Base-by-base conservation (phyloP, 164 flowering plant genomes). In the Magnolia changhungtana region DNA sequence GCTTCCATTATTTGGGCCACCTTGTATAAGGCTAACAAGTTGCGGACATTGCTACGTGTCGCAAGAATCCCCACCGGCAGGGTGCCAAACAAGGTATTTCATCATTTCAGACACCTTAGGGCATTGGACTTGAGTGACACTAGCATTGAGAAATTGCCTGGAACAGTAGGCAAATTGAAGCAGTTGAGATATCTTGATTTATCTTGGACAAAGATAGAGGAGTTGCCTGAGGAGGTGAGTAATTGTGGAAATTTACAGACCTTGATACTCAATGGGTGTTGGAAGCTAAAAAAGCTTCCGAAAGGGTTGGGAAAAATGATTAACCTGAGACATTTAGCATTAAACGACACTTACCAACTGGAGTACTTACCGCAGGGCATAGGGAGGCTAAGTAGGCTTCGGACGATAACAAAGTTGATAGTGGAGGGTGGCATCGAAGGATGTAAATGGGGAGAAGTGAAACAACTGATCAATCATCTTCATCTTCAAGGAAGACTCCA, bases 291-390 rank as follows among this genome's bases (percentile, higher is more conserved):
- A 7, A 14, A 11, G 18, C 50, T 78, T 7, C 80, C 80, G 8
- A 14, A 11, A 9, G 52, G 63, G 45, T 16, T 78, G 6, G 11
- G 13, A n/a, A 78, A 50, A 68, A 16, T 78, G 59, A 19, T 50
- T 6, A 69, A n/a, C 16, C 63, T 78, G 63, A 59, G 76, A 69
- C 74, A 78, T 69, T 70, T 78, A 29, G 72, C 68, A n/a, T 27
- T 67, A n/a, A 20, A 37, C 10, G 1, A n/a, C 9, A 31, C 61
- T 55, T 1, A 3, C 2, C 0, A 31, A 4, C 68, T 78, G 1
- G 0, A 4, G 10, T 23, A 27, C 49, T 18, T 78, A 14, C 76
- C 76, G 0, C 16, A 9, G 16, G 77, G 77, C 50, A 73, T 63
- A 21, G 73, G 69, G 45, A 61, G 29, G 50, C 27, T 73, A 49